Evolutionary conservation across 345 rosid species (phyloP).

Genomic region (Eucalyptus albens): DNA sequence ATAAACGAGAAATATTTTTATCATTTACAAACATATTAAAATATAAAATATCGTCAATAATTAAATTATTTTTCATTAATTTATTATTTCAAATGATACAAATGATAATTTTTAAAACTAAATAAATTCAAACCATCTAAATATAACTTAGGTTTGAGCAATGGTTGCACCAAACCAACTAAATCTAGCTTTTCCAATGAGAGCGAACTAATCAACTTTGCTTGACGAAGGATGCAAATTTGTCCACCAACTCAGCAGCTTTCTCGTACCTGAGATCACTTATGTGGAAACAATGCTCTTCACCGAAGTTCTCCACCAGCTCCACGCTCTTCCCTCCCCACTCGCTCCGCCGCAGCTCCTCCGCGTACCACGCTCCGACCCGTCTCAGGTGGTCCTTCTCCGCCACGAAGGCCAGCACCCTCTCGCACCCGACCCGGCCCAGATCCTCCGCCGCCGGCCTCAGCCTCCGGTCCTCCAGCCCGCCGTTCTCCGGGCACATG

Average conservation of each 20-base stretch:
- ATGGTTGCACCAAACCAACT: not conserved
- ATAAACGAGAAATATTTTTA: not conserved
- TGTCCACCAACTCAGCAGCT: not conserved
- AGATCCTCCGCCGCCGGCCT: constrained; percentile 17
- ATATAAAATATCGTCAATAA: no score
- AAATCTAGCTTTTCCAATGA: not conserved
- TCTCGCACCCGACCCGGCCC: constrained; percentile 11
- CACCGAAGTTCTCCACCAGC: not conserved
- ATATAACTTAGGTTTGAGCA: not conserved
- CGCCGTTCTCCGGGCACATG: constrained; percentile 15
- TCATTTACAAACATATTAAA: no score
- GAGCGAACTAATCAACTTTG: not conserved
- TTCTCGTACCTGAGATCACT: not conserved
- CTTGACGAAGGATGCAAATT: not conserved
- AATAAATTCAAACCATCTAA: no score
- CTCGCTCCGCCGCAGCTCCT: constrained; percentile 12
- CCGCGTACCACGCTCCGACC: constrained; percentile 2
- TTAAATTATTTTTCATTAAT: no score
- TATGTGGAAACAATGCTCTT: not conserved
- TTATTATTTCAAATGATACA: no score
- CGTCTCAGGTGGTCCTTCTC: constrained; percentile 14
- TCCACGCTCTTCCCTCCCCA: constrained; percentile 16
- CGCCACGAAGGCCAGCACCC: constrained; percentile 18
- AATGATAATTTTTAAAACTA: no score
- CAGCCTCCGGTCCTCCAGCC: constrained; percentile 27